Evolutionary conservation across 768 basidiomycete species (phyloP).

Genomic region (Sporobolomyces phaffii): DNA sequence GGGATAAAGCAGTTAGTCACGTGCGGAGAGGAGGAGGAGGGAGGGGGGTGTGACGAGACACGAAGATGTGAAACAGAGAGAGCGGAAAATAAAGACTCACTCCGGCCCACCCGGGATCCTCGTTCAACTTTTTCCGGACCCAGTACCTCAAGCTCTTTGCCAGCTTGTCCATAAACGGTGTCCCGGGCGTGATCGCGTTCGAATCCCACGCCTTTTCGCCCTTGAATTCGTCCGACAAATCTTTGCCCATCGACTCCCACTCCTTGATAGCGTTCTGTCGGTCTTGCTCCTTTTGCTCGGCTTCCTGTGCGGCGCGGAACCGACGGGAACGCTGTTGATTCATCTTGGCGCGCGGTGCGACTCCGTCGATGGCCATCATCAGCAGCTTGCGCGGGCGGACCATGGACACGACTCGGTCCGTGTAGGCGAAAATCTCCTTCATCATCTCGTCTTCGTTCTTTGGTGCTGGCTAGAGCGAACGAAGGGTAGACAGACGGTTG

Average conservation of each 20-base stretch:
- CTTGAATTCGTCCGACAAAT: constrained; percentile 65
- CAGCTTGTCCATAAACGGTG: constrained; percentile 93
- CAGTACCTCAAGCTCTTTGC: constrained; percentile 86
- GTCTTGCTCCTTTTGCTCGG: constrained; percentile 85
- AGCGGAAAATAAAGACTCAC: constrained; percentile 51
- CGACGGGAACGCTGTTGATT: constrained; percentile 97
- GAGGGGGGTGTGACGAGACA: not conserved
- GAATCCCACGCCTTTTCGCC: constrained; percentile 88
- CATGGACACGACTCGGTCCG: constrained; percentile 96
- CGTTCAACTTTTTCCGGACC: constrained; percentile 91
- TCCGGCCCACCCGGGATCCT: constrained; percentile 91
- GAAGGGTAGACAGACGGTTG: not conserved
- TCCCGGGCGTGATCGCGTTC: constrained; percentile 96
- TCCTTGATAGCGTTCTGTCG: constrained; percentile 76
- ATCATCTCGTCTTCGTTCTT: constrained; percentile 99
- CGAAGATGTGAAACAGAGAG: not conserved
- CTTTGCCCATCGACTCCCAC: constrained; percentile 90
- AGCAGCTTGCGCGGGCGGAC: constrained; percentile 85
- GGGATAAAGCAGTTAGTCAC: no score
- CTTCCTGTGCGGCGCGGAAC: constrained; percentile 90
- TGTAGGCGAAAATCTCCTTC: constrained; percentile 93
- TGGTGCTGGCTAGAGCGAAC: constrained; percentile 80
- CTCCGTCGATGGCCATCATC: constrained; percentile 88
- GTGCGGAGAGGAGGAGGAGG: not conserved
- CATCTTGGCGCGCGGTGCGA: constrained; percentile 70